Evolutionary conservation across 352 stramenopile genomes (phyloP).

Genomic region (Phytophthora sp.): DNA sequence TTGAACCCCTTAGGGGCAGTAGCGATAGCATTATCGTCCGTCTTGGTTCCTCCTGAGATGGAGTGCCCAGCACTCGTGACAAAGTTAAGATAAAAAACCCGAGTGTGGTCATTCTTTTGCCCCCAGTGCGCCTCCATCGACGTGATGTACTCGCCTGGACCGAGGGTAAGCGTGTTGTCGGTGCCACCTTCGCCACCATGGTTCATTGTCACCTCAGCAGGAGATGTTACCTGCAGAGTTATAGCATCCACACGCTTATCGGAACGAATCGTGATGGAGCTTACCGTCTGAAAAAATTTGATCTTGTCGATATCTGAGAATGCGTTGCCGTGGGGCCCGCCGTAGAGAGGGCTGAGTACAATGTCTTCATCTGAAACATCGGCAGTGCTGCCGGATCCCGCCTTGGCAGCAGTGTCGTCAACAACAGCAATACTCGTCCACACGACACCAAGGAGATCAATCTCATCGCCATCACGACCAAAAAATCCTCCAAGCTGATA

Average conservation of each 20-base stretch:
- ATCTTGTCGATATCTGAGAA: constrained; percentile 2
- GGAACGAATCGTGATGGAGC: not conserved
- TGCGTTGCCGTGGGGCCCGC: constrained; percentile 1
- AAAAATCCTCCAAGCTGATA: constrained; percentile 10
- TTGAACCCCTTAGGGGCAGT: not conserved
- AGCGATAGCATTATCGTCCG: not conserved
- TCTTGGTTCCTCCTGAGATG: not conserved
- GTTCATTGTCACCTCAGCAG: constrained; percentile 1
- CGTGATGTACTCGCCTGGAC: not conserved
- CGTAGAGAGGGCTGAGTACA: constrained; percentile 2
- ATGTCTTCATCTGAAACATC: constrained; percentile 8
- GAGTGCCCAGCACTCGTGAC: not conserved
- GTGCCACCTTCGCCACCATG: not conserved
- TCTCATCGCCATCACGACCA: constrained; percentile 12
- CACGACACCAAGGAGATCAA: constrained; percentile 7
- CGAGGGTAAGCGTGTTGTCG: not conserved
- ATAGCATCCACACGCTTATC: not conserved
- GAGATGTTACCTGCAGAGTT: not conserved
- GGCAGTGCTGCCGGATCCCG: not conserved
- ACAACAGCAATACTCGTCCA: constrained; percentile 11
- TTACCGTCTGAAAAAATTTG: not conserved
- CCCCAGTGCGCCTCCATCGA: constrained; percentile 3
- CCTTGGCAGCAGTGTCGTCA: not conserved
- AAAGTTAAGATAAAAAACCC: constrained; percentile 3
- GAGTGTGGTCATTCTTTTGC: not conserved